Percentiles rank a stretch among this genome's conserved stretches.
Evolutionary conservation across 2,329 filamentous ascomycete species (phyloP).

Genomic region (Harringtonia lauricola): DNA sequence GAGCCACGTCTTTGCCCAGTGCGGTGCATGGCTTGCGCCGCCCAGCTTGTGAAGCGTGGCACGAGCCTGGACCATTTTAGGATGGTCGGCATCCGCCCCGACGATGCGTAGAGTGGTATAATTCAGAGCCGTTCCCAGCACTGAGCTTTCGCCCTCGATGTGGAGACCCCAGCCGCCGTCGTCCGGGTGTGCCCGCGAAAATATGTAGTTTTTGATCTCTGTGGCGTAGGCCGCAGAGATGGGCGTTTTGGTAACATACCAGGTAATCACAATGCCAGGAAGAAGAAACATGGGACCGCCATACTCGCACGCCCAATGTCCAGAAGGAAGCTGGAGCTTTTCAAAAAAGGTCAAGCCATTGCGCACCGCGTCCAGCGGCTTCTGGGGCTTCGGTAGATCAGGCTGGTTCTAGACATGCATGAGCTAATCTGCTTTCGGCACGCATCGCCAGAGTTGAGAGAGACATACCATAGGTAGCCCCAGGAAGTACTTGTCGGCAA

Average conservation of each 20-base stretch:
- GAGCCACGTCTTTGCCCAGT: slow-evolving; percentile 98
- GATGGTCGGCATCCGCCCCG: slow-evolving; percentile 73
- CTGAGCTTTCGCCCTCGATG: slow-evolving; percentile 84
- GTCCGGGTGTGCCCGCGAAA: slow-evolving; percentile 69
- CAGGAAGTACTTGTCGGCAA: slow-evolving; percentile 82
- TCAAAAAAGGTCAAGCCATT: slow-evolving; percentile 88
- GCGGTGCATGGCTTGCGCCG: slow-evolving; percentile 71
- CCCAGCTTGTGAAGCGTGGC: slow-evolving; percentile 74
- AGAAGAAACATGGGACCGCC: slow-evolving; percentile 95
- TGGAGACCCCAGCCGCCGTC: slow-evolving; percentile 98
- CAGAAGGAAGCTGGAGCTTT: slow-evolving; percentile 74
- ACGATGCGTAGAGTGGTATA: slow-evolving; percentile 73
- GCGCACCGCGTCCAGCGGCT: slow-evolving; percentile 61
- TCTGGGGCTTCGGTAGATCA: slow-evolving; percentile 57
- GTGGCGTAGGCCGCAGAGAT: slow-evolving; percentile 70
- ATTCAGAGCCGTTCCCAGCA: slow-evolving; percentile 83
- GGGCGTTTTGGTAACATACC: slow-evolving; percentile 81
- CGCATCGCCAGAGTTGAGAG: neutral
- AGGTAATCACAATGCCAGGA: slow-evolving; percentile 72
- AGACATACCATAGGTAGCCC: slow-evolving; percentile 61
- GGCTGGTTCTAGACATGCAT: slow-evolving; percentile 55
- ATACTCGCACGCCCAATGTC: slow-evolving; percentile 96
- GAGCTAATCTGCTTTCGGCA: neutral
- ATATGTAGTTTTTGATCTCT: slow-evolving; percentile 88
- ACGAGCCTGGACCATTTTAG: slow-evolving; percentile 75